A percentile compares a stretch with the other conserved stretches of the same genome.
Conservation (phyloP, 768 basidiomycete genomes). For the Hericium coralloides region DNA sequence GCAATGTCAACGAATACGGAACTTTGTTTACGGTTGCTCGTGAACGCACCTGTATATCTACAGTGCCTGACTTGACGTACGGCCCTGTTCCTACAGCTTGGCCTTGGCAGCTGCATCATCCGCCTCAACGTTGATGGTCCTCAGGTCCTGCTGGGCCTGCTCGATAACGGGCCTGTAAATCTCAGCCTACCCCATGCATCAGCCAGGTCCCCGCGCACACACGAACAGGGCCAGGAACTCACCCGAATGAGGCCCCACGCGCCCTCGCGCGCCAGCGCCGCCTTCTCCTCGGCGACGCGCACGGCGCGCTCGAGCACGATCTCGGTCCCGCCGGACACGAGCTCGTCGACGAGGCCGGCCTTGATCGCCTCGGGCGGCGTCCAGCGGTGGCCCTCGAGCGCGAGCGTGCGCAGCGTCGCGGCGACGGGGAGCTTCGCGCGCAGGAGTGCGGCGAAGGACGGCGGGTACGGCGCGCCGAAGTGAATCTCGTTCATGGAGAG, state of each 20-base stretch:
- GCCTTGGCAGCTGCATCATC: constrained; percentile 46
- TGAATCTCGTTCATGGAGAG: constrained; percentile 89
- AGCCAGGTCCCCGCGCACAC: not conserved
- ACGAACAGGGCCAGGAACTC: not conserved
- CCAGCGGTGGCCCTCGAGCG: constrained; percentile 74
- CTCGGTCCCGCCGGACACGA: constrained; percentile 52
- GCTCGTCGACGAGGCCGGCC: constrained; percentile 60
- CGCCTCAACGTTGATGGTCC: constrained; percentile 24
- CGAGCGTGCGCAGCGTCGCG: constrained; percentile 56
- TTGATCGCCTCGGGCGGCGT: constrained; percentile 60
- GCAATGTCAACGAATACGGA: no score
- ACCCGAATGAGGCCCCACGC: constrained; percentile 75
- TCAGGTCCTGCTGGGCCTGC: constrained; percentile 25
- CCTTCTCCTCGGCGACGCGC: constrained; percentile 47
- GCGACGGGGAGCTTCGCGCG: constrained; percentile 56
- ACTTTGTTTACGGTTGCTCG: no score
- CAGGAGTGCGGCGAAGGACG: constrained; percentile 57
- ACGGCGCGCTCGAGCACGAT: constrained; percentile 55
- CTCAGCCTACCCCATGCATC: constrained; percentile 31
- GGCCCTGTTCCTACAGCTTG: constrained; percentile 13
- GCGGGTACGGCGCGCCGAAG: constrained; percentile 77
- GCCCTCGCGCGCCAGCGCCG: constrained; percentile 42
- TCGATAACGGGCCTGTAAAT: constrained; percentile 49
- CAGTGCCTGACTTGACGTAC: not conserved
- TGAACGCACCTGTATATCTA: no score